Percentiles rank a stretch among this genome's conserved stretches.
These are phyloP conservation scores for Achlya hypogyna DNA, from an alignment of 352 stramenopile species.

Conservation along the genomic window DNA sequence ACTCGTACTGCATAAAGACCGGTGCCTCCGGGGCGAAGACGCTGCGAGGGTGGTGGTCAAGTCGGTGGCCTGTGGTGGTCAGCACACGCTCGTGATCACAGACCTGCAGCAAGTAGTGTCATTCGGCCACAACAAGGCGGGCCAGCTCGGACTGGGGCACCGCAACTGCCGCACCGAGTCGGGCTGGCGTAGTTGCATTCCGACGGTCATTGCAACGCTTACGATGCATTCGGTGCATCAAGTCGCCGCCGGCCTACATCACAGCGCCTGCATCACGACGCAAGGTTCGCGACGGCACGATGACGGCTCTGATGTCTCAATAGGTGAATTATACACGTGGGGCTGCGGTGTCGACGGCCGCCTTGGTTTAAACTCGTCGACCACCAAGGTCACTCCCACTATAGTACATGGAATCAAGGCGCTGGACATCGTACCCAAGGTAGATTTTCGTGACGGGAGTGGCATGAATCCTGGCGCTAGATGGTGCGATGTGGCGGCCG, in stretches of 20 bases:
- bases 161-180: conserved; percentile 42
- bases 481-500: conserved; percentile 52
- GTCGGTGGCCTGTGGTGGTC: conserved; percentile 51
- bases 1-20: conserved; percentile 8
- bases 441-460: background rate
- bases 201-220: conserved; percentile 37
- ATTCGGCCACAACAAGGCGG: conserved; percentile 75
- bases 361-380: conserved; percentile 34
- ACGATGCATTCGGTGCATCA: conserved; percentile 55
- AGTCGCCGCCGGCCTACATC: conserved; percentile 58
- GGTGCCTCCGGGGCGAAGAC: conserved; percentile 35
- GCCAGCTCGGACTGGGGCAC: conserved; percentile 58
- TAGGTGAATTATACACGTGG: conserved; percentile 57
- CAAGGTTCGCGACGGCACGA: conserved; percentile 25
- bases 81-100: conserved; percentile 67
- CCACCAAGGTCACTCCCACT: conserved; percentile 32
- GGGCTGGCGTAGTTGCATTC: conserved; percentile 58
- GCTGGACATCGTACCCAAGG: conserved; percentile 24
- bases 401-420: conserved; percentile 33
- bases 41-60: conserved; percentile 47
- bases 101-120: conserved; percentile 62
- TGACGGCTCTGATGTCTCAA: background rate
- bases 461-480: conserved; percentile 21
- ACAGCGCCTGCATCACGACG: conserved; percentile 59
- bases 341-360: conserved; percentile 60